Base-by-base conservation (phyloP, 192 early-diverging fungal species). In the Mortierella claussenii region DNA sequence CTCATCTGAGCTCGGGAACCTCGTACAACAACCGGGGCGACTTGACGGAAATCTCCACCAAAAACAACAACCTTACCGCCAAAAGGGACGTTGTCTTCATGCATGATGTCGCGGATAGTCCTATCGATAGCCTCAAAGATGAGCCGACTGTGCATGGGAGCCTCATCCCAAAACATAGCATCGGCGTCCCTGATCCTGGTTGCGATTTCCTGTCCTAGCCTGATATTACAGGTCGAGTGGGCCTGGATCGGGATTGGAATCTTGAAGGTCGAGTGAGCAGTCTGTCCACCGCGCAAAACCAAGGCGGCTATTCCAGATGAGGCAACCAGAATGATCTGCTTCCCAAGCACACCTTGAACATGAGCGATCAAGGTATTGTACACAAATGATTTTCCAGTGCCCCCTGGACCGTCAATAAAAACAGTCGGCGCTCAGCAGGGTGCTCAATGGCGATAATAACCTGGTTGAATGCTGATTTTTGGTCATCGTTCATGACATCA, bases 121-220 rank as follows among this genome's bases (percentile, higher is more conserved):
- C 51, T 36, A 23, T 67, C 53, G 30, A 81, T 62, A 15, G 58
- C 52, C 30, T 81, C 64, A 58, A 71, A 73, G 3, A 43, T 21
- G 53, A 59, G 47, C 0, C 36, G 50, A 48, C 59, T 48, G 2
- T 47, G 31, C 66, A 79, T 82, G 12, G 66, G 63, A 26, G 58
- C 52, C 73, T 82, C 66, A 55, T 79, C 81, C 81, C 76, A 82
- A 42, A 82, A 28, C 31, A 82, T 75, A 4, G 61, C 23, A 2
- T 33, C 34, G 28, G 69, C 42, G 8, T 43, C 13, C 0, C 3
- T 3, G 59, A 67, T 34, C 50, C 15, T 47, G 2, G 32, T 3
- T 0, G 57, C 66, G 1, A 52, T 6, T 3, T 55, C 42, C 17
- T 60, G 62, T 21, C 7, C 7, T 0, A 15, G 17, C 2, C 50